Percentiles rank a stretch among this genome's conserved stretches.
phyloP scores from a whole-genome alignment of 768 basidiomycete genomes.

The Suillus subalutaceus region DNA sequence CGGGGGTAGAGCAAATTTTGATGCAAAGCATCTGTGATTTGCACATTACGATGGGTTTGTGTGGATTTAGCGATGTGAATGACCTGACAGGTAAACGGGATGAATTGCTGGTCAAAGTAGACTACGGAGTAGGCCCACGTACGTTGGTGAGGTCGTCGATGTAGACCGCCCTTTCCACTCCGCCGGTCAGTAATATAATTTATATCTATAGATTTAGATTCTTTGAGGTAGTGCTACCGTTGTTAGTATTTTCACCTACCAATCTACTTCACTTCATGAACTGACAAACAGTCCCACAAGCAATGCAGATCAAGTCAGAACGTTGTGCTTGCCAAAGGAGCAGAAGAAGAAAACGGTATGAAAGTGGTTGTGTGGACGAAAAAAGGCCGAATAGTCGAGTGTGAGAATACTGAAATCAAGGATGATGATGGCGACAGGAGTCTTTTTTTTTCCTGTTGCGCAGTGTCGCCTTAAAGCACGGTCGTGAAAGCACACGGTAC shows the following conservation, averaged over 20 bases:
- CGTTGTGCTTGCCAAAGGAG: background rate
- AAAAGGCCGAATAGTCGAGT: background rate
- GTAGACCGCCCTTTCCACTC: background rate
- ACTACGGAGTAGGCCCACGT: constrained; percentile 24
- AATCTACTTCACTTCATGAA: background rate
- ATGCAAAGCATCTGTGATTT: constrained; percentile 45
- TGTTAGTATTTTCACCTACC: background rate
- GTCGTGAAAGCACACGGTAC: no score
- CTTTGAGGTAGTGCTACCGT: background rate
- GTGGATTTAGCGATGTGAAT: constrained; percentile 38
- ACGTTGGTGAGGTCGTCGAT: background rate
- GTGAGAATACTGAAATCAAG: background rate
- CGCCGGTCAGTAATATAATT: background rate
- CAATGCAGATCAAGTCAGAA: background rate
- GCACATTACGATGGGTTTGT: constrained; percentile 46
- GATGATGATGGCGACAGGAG: background rate
- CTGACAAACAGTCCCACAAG: background rate
- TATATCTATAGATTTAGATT: background rate
- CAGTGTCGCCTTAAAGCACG: no score
- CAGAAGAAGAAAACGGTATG: background rate
- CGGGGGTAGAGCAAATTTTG: constrained; percentile 52
- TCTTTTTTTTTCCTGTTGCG: no score
- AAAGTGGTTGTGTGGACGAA: background rate
- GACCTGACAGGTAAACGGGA: constrained; percentile 43
- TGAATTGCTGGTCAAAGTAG: constrained; percentile 37